phyloP scores from a whole-genome alignment of 139 green algal genomes.

The Chlamydomonas incerta region DNA sequence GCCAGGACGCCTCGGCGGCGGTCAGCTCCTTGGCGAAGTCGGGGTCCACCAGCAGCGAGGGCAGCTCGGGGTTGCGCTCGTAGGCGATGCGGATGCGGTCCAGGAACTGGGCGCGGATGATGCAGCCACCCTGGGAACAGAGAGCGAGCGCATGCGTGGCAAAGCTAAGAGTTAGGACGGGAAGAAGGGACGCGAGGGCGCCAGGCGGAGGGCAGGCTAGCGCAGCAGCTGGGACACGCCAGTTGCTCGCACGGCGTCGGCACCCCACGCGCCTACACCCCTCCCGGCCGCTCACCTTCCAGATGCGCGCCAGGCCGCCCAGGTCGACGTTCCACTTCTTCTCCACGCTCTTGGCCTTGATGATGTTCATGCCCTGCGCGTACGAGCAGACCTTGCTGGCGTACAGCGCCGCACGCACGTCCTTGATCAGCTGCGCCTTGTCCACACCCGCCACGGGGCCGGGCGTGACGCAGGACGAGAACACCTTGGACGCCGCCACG shows the following conservation, averaged over 20 bases:
- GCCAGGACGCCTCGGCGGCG: conserved; percentile 84
- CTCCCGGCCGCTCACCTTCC: conserved; percentile 84
- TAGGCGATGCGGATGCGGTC: conserved; percentile 97
- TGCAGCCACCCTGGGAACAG: conserved; percentile 94
- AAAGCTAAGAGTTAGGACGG: no score
- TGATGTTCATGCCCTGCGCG: conserved; percentile 99
- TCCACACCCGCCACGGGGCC: conserved; percentile 68
- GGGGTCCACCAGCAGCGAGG: conserved; percentile 89
- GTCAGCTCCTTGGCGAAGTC: conserved; percentile 86
- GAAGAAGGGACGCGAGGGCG: background rate
- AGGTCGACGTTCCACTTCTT: conserved; percentile 94
- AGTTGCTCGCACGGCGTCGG: no score
- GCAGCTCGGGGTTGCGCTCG: conserved; percentile 81
- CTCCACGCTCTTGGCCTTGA: conserved; percentile 93
- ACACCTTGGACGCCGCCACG: conserved; percentile 61
- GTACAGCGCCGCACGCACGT: conserved; percentile 91
- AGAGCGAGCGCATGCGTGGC: background rate
- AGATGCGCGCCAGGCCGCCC: conserved; percentile 93
- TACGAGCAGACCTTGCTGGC: conserved; percentile 96
- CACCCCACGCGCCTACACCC: no score
- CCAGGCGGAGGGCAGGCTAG: background rate
- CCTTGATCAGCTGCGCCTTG: conserved; percentile 90
- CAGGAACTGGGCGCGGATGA: conserved; percentile 98
- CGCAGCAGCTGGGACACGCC: no score
- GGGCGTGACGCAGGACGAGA: conserved; percentile 11